A percentile compares a stretch with the other conserved stretches of the same genome.
These are phyloP conservation scores for Tetracladium marchalianum DNA, from an alignment of 495 filamentous ascomycete genomes.

Conservation along the genomic window DNA sequence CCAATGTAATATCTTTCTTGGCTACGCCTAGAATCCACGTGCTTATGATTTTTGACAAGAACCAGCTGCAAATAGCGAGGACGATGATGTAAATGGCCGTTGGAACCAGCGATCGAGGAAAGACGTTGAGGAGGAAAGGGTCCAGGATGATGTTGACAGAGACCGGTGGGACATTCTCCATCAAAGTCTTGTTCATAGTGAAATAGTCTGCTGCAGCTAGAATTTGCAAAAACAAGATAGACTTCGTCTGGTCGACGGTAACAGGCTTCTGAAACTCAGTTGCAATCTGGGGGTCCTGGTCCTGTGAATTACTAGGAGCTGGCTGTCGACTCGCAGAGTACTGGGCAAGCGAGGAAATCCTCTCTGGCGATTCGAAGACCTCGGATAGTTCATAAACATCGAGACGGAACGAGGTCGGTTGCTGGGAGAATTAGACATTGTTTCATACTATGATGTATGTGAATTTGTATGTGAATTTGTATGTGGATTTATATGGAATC, in stretches of 20 bases:
- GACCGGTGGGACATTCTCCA: slow-evolving; percentile 66
- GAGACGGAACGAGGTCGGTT: slow-evolving; percentile 78
- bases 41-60: slow-evolving; percentile 29
- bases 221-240: slow-evolving; percentile 69
- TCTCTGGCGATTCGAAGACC: slow-evolving; percentile 46
- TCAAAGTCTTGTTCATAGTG: slow-evolving; percentile 59
- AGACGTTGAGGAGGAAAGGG: slow-evolving; percentile 63
- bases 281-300: slow-evolving; percentile 15
- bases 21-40: slow-evolving; percentile 24
- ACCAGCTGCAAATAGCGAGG: slow-evolving; percentile 42
- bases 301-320: slow-evolving; percentile 10
- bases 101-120: slow-evolving; percentile 60
- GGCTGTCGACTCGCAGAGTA: slow-evolving; percentile 44
- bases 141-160: slow-evolving; percentile 84
- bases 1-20: slow-evolving; percentile 17
- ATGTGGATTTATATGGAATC: not conserved
- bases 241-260: slow-evolving; percentile 26
- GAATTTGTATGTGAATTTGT: not conserved
- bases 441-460: no score
- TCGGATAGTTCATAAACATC: slow-evolving; percentile 46
- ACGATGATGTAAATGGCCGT: slow-evolving; percentile 50
- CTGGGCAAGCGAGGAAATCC: slow-evolving; percentile 52
- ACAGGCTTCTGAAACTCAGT: slow-evolving; percentile 14
- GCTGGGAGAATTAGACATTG: slow-evolving; percentile 34
- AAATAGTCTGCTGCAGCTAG: slow-evolving; percentile 76